Evolutionary conservation across 1,284 basidiomycete genomes (phyloP), one percentile per base, ranked within the genome.

Genomic region (Puccinia hordei): DNA sequence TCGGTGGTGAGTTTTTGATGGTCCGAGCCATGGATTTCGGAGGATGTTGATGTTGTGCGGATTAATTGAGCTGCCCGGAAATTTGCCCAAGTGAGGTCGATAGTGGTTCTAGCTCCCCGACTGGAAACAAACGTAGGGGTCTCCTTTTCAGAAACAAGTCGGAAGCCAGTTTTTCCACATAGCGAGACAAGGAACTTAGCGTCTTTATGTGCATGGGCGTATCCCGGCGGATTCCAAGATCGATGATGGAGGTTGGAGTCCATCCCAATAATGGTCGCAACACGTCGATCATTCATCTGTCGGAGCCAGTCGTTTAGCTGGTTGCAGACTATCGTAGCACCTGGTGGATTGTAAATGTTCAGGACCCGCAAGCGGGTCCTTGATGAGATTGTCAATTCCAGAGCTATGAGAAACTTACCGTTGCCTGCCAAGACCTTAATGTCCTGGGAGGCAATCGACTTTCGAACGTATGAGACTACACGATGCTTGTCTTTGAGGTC

Each of bases 211-310:
- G 15, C 8, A 63, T 63, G 59, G 15, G 3, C 6, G 30, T 30
- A 63, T 8, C 59, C 59, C 30, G 59, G n/a, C 17, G 59, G 59
- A 17, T 63, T 63, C 59, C 59, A 63, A 24, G 59, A 63, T 2
- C 24, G 15, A 24, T 63, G 59, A 33, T 63, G 59, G 17, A 63
- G 59, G 30, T 63, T 63, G 19, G 53, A 55, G 53, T 63, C 59
- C 22, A 63, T 63, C n/a, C 17, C 30, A 27, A 63, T 63, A 10
- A 63, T 2, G 22, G 22, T 27, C 5, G 59, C n/a, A 27, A 63
- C 30, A 2, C 30, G 59, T 8, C 22, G 15, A 63, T 33, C 6
- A 10, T 24, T 24, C 10, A 3, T 4, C 15, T 17, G 30, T 10
- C 6, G 22, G 3, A 63, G 59, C 24, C n/a, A 33, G 8, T 30